A percentile compares a stretch with the other conserved stretches of the same genome.
Evolutionary conservation across 139 green algal species (phyloP).

Genomic region (Coccomyxa sp.): DNA sequence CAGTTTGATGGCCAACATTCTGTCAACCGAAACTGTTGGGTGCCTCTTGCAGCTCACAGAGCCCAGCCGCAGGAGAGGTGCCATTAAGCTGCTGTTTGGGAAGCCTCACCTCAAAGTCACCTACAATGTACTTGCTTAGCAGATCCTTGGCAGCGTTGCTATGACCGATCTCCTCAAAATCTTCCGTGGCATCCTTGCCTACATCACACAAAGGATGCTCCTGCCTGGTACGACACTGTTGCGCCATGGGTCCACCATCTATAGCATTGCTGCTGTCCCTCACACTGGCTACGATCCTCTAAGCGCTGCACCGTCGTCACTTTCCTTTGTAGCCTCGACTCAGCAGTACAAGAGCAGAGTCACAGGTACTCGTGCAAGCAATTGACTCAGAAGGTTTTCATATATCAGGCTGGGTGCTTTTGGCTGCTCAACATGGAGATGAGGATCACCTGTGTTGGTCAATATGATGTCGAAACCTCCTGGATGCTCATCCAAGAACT

Average conservation of each 20-base stretch:
- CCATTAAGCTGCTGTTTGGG: no score
- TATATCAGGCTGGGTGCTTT: no score
- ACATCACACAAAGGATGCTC: constrained; percentile 3
- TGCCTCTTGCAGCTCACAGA: no score
- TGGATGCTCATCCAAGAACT: constrained; percentile 87
- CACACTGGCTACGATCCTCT: no score
- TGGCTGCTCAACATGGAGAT: no score
- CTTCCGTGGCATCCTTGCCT: constrained; percentile 82
- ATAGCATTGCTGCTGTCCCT: no score
- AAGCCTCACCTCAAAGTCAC: constrained; percentile 59
- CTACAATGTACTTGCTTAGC: constrained; percentile 75
- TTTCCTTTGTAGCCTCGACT: background rate
- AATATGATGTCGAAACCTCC: constrained; percentile 77
- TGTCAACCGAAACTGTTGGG: no score
- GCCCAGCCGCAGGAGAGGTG: no score
- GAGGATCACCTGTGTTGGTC: constrained; percentile 44
- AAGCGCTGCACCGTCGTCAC: no score
- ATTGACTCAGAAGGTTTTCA: no score
- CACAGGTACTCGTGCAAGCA: background rate
- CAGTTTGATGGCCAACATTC: no score
- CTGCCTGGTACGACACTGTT: background rate
- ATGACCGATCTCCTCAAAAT: constrained; percentile 92
- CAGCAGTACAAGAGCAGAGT: background rate
- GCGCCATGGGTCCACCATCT: background rate
- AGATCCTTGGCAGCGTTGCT: constrained; percentile 74